Conservation (phyloP, 179 eudicot species). For the Dionaea muscipula region DNA sequence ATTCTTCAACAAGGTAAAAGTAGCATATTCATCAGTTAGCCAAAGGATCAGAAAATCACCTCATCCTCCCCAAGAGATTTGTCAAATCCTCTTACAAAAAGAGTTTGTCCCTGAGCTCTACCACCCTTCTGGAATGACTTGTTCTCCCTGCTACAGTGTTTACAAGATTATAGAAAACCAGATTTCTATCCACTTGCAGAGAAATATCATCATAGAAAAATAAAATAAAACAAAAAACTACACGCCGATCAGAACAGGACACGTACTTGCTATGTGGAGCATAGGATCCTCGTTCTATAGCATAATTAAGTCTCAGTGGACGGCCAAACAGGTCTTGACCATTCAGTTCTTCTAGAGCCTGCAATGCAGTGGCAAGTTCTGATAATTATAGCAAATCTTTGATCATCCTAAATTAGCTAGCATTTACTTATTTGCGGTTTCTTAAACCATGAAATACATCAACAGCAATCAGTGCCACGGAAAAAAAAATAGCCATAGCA, state of each 20-base stretch:
- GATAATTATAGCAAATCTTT: neutral
- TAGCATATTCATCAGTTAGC: neutral
- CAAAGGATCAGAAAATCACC: neutral
- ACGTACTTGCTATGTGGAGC: slow-evolving; percentile 51
- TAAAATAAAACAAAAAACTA: neutral
- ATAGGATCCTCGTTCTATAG: slow-evolving; percentile 55
- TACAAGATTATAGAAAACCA: neutral
- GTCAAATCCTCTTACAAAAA: slow-evolving; percentile 63
- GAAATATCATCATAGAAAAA: neutral
- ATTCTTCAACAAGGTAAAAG: neutral
- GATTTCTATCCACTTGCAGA: neutral
- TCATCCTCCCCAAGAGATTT: slow-evolving; percentile 23
- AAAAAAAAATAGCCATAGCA: no score
- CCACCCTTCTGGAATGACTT: slow-evolving; percentile 46
- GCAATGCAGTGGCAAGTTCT: neutral
- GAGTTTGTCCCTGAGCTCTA: slow-evolving; percentile 25
- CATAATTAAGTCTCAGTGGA: slow-evolving; percentile 48
- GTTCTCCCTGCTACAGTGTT: slow-evolving; percentile 17
- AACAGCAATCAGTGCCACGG: no score
- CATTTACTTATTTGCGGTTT: no score
- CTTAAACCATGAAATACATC: no score
- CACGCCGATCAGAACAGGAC: neutral
- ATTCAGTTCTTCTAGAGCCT: slow-evolving; percentile 63
- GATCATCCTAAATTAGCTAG: neutral
- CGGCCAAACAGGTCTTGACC: slow-evolving; percentile 43